Evolutionary conservation across 208 protist species (phyloP).

Genomic region (Herpetomonas tarakana): DNA sequence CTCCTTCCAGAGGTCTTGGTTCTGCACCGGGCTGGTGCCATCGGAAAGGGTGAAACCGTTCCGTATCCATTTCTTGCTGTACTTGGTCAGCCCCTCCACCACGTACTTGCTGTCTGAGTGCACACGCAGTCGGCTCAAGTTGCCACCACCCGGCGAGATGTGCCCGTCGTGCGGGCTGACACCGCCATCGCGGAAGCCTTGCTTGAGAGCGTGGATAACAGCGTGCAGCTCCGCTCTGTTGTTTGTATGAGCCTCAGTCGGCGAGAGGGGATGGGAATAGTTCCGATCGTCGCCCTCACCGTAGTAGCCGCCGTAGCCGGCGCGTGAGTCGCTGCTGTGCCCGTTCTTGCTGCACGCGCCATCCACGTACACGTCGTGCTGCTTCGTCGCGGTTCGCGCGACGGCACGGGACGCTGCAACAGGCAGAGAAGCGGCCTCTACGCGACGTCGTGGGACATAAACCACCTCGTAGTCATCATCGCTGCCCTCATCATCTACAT

Average conservation of each 20-base stretch:
- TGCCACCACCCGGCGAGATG: too few relatives aligned
- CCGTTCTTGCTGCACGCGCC: slow-evolving; percentile 80
- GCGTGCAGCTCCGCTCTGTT: slow-evolving; percentile 79
- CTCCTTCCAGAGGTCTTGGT: slow-evolving; percentile 66
- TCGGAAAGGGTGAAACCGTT: slow-evolving; percentile 53
- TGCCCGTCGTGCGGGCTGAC: neutral
- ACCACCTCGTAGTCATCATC: too few relatives aligned
- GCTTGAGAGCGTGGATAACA: slow-evolving; percentile 69
- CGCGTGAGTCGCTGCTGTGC: slow-evolving; percentile 24
- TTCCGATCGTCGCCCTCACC: slow-evolving; percentile 56
- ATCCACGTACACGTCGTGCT: slow-evolving; percentile 74
- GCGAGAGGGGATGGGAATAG: slow-evolving; percentile 55
- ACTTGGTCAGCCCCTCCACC: slow-evolving; percentile 54
- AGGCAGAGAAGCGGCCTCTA: too few relatives aligned
- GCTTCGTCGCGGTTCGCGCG: neutral
- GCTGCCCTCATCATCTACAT: too few relatives aligned
- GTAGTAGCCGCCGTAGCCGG: slow-evolving; percentile 83
- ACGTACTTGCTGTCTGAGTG: slow-evolving; percentile 82
- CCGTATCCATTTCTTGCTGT: slow-evolving; percentile 41
- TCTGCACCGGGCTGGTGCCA: slow-evolving; percentile 44
- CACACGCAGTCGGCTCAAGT: slow-evolving; percentile 47
- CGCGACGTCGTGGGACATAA: too few relatives aligned
- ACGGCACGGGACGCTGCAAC: neutral
- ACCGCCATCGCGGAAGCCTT: slow-evolving; percentile 33
- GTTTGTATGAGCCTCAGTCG: slow-evolving; percentile 72